These are phyloP conservation scores for Abrus precatorius DNA, from an alignment of 306 rosid genomes.

Conservation along the genomic window DNA sequence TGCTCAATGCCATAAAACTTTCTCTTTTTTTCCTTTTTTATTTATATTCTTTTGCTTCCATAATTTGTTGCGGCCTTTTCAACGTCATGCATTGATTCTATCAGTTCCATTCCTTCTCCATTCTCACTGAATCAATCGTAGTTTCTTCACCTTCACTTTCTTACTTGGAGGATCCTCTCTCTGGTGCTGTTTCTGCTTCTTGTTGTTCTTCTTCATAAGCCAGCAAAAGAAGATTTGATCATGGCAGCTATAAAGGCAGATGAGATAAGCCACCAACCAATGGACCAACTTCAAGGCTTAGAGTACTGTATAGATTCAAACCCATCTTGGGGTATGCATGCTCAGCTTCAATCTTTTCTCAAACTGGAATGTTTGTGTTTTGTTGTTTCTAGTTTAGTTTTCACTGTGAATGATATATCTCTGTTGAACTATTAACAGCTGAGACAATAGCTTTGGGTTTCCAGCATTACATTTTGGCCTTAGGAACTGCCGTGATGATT, in stretches of 20 bases:
- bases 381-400: not conserved
- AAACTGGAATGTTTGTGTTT: conserved; percentile 15
- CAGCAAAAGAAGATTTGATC: conserved; percentile 40
- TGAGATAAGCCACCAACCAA: conserved; percentile 87
- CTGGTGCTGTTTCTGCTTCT: conserved; percentile 36
- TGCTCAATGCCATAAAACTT: not conserved
- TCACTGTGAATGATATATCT: conserved; percentile 3
- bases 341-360: conserved; percentile 38
- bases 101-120: conserved; percentile 1
- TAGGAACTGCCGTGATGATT: conserved; percentile 99
- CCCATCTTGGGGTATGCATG: conserved; percentile 91
- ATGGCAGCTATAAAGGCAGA: conserved; percentile 87
- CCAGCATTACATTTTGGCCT: conserved; percentile 95
- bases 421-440: conserved; percentile 62
- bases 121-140: conserved; percentile 5
- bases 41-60: conserved; percentile 38
- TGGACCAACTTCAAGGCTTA: conserved; percentile 98
- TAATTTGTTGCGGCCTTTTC: conserved; percentile 35
- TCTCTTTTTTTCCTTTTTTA: conserved; percentile 30
- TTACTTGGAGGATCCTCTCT: conserved; percentile 15
- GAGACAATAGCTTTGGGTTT: conserved; percentile 91
- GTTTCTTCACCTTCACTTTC: conserved; percentile 17
- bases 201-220: conserved; percentile 39
- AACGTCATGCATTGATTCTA: conserved; percentile 34
- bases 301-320: conserved; percentile 98